Evolutionary conservation across 202 grass and related monocot genomes (phyloP).

Genomic region (Elaeis oleifera): DNA sequence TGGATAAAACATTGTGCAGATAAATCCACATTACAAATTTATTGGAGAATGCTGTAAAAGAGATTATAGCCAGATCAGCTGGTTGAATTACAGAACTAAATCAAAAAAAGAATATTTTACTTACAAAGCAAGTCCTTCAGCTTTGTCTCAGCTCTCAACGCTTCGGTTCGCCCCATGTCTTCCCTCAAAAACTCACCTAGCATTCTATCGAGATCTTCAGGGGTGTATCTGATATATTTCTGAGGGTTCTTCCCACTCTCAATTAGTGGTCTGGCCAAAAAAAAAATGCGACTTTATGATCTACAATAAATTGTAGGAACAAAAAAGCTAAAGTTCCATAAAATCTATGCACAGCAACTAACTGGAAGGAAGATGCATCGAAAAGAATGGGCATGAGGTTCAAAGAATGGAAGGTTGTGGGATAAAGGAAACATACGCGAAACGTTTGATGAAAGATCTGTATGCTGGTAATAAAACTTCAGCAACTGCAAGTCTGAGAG

Average conservation of each 20-base stretch:
- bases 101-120: no score
- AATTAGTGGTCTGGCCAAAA: conserved; percentile 39
- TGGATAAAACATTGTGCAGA: no score
- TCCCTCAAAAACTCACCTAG: conserved; percentile 64
- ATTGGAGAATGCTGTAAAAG: no score
- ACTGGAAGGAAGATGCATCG: no score
- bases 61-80: no score
- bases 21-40: no score
- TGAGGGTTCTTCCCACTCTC: conserved; percentile 71
- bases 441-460: conserved; percentile 27
- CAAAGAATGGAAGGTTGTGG: background rate
- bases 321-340: no score
- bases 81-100: no score
- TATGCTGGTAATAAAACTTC: conserved; percentile 24
- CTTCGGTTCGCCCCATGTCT: conserved; percentile 55
- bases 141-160: conserved; percentile 21
- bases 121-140: background rate
- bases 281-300: no score
- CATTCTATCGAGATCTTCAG: conserved; percentile 55
- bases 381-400: no score
- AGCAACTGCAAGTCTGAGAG: conserved; percentile 17
- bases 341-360: no score
- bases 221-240: conserved; percentile 64
- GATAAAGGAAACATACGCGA: conserved; percentile 14
- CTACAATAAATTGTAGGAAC: no score